These are phyloP conservation scores for Vigna nakashimae DNA, from an alignment of 306 rosid species.

Conservation along the genomic window DNA sequence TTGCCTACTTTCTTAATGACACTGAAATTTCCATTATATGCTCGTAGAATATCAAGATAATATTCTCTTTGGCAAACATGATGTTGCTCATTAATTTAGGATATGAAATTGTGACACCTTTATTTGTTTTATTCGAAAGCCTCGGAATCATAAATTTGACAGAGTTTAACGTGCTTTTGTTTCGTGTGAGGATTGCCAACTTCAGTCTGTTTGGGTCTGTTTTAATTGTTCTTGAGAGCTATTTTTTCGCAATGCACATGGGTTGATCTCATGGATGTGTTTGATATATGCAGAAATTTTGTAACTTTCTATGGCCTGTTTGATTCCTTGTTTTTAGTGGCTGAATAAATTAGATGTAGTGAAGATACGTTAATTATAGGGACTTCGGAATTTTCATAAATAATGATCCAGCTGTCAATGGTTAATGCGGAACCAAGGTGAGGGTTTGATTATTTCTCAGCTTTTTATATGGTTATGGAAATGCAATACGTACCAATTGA, in stretches of 20 bases:
- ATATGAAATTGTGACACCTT: not conserved
- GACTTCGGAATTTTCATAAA: not conserved
- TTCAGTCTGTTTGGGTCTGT: not conserved
- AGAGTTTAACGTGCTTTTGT: conserved; percentile 9
- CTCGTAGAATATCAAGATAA: conserved; percentile 47
- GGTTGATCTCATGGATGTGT: not conserved
- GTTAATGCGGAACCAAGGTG: not conserved
- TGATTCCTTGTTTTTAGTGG: not conserved
- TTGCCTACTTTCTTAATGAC: conserved; percentile 59
- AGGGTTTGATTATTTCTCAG: not conserved
- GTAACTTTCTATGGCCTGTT: not conserved
- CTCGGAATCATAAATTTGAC: not conserved
- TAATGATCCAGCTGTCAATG: not conserved
- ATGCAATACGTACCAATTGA: not conserved
- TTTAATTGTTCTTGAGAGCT: conserved; percentile 12
- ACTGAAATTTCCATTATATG: conserved; percentile 52
- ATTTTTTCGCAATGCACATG: conserved; percentile 5
- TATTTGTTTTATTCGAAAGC: conserved; percentile 13
- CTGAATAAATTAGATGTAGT: not conserved
- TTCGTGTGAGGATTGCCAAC: not conserved
- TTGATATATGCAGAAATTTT: not conserved
- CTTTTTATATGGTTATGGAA: not conserved
- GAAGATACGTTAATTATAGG: not conserved
- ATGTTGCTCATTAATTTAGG: not conserved
- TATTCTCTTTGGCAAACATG: conserved; percentile 37